phyloP scores from a whole-genome alignment of 768 basidiomycete genomes.

The Leccinum truebloodii region DNA sequence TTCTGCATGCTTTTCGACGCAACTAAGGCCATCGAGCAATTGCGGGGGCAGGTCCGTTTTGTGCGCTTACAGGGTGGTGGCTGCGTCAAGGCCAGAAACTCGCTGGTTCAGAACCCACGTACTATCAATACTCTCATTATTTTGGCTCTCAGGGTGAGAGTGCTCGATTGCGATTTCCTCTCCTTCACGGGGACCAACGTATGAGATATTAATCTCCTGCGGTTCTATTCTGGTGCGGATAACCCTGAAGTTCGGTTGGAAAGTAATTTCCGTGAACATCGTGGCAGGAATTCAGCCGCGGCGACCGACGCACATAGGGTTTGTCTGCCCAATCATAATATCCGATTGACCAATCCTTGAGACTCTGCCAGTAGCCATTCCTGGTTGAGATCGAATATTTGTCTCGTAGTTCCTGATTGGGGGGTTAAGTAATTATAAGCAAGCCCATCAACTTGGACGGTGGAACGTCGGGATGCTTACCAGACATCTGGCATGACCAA shows the following conservation, averaged over 20 bases:
- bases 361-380: background rate
- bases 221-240: background rate
- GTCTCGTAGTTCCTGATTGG: background rate
- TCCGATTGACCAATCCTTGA: background rate
- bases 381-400: background rate
- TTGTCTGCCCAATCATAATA: background rate
- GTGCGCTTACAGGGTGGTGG: background rate
- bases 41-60: background rate
- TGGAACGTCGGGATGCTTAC: background rate
- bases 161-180: background rate
- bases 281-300: background rate
- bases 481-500: conserved; percentile 1
- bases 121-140: background rate
- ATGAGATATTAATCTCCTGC: background rate
- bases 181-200: background rate
- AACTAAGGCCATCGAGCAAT: conserved; percentile 4
- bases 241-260: background rate
- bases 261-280: background rate
- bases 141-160: background rate
- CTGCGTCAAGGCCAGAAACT: background rate
- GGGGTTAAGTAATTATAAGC: background rate
- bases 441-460: background rate
- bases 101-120: background rate
- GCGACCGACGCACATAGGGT: background rate
- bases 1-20: background rate